Evolutionary conservation across 2,329 filamentous ascomycete genomes (phyloP).

Genomic region (Cordyceps pruinosa): DNA sequence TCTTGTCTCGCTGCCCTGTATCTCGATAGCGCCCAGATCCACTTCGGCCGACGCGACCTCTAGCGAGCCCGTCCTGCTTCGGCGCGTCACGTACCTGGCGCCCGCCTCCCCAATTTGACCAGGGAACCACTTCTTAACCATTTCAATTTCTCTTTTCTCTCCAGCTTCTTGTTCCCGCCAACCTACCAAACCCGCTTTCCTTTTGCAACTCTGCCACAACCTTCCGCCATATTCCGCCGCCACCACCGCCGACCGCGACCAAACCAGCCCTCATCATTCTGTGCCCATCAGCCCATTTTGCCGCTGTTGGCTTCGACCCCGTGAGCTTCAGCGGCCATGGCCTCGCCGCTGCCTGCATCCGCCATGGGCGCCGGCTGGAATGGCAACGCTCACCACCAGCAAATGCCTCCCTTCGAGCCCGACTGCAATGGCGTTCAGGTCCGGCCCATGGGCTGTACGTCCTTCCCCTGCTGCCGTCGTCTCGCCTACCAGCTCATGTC

Average conservation of each 20-base stretch:
- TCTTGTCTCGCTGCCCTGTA: conserved; percentile 8
- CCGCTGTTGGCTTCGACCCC: background rate
- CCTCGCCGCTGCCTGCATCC: conserved; percentile 31
- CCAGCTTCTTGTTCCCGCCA: background rate
- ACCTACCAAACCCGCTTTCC: background rate
- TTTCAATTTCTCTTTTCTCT: conserved; percentile 2
- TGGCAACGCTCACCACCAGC: conserved; percentile 23
- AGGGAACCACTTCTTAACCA: conserved; percentile 12
- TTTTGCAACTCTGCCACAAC: background rate
- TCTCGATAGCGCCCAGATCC: conserved; percentile 19
- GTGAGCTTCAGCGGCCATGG: conserved; percentile 27
- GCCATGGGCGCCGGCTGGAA: conserved; percentile 26
- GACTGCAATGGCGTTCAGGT: conserved; percentile 48
- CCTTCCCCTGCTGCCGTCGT: conserved; percentile 17
- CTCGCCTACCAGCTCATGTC: background rate
- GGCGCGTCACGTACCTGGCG: conserved; percentile 35
- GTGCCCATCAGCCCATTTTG: conserved; percentile 1
- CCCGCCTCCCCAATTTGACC: conserved; percentile 30
- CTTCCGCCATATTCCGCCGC: background rate
- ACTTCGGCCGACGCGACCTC: conserved; percentile 26
- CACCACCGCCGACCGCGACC: background rate
- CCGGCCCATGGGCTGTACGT: conserved; percentile 62
- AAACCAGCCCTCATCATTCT: background rate
- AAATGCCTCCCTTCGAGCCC: conserved; percentile 23
- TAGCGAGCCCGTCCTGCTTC: conserved; percentile 14